Evolutionary conservation across 352 stramenopile species (phyloP).

Genomic region (Phytophthora crassamura): DNA sequence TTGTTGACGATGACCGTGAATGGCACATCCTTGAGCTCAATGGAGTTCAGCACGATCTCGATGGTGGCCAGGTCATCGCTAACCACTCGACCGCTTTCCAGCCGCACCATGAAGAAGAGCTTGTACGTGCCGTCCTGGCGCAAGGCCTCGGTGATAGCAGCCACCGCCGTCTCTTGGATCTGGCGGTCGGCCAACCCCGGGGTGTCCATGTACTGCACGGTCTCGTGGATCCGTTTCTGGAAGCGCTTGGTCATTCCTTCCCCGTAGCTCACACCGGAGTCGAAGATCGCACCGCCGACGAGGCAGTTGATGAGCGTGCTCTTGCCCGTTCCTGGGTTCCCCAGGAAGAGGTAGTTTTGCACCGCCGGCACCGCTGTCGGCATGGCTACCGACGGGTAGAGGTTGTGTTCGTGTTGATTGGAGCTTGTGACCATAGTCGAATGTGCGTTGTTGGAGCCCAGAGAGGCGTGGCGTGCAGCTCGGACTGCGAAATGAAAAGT

Average conservation of each 20-base stretch:
- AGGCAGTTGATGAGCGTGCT: too few relatives aligned
- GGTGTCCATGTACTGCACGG: conserved; percentile 35
- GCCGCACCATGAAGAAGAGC: conserved; percentile 36
- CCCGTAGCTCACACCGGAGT: conserved; percentile 19
- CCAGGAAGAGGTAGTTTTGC: conserved; percentile 24
- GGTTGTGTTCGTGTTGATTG: too few relatives aligned
- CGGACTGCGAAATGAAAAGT: too few relatives aligned
- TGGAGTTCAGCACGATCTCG: conserved; percentile 26
- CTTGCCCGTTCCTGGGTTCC: conserved; percentile 33
- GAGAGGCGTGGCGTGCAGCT: too few relatives aligned
- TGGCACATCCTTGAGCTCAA: conserved; percentile 13
- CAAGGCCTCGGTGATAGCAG: conserved; percentile 23
- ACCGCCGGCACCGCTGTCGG: too few relatives aligned
- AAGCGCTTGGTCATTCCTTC: conserved; percentile 21
- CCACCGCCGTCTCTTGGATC: background rate
- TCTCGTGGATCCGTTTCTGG: conserved; percentile 15
- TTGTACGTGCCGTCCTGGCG: conserved; percentile 27
- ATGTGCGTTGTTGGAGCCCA: too few relatives aligned
- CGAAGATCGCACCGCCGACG: conserved; percentile 6
- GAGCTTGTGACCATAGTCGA: too few relatives aligned
- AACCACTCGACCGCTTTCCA: conserved; percentile 27
- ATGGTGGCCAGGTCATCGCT: conserved; percentile 27
- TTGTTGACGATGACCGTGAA: conserved; percentile 33
- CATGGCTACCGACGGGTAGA: too few relatives aligned
- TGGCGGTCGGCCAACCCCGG: conserved; percentile 17